phyloP scores from a whole-genome alignment of 306 rosid species.

The Vigna nakashimae region DNA sequence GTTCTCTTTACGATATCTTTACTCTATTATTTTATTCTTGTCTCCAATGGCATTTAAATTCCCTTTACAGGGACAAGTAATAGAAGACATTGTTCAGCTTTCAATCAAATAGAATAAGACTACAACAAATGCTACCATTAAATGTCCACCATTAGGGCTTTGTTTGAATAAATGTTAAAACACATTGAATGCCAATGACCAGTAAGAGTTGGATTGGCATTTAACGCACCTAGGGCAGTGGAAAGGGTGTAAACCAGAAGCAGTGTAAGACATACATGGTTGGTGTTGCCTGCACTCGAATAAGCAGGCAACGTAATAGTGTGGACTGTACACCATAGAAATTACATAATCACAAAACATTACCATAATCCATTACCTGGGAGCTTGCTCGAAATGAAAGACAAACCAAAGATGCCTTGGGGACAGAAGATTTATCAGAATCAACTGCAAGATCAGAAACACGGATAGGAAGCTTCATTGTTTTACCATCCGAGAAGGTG shows the following conservation, averaged over 20 bases:
- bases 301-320: constrained; percentile 15
- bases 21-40: neutral
- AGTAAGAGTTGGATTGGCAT: neutral
- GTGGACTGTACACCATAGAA: constrained; percentile 27
- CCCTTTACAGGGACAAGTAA: constrained; percentile 17
- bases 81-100: constrained; percentile 17
- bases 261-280: neutral
- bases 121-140: neutral
- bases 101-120: constrained; percentile 12
- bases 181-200: neutral
- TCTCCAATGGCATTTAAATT: constrained; percentile 3
- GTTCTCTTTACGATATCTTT: constrained; percentile 30
- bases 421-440: constrained; percentile 50
- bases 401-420: constrained; percentile 73
- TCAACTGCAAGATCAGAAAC: constrained; percentile 45
- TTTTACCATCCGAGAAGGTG: constrained; percentile 59
- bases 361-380: constrained; percentile 55
- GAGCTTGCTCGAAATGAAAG: constrained; percentile 89
- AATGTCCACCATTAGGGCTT: constrained; percentile 21
- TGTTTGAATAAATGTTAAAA: neutral
- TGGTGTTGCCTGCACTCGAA: constrained; percentile 7
- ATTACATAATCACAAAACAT: constrained; percentile 31
- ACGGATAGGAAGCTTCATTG: constrained; percentile 71
- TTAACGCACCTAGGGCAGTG: neutral
- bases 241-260: neutral